These are phyloP conservation scores for Yamadazyma membranifaciens DNA, from an alignment of 1,139 yeast genomes.

Conservation along the genomic window DNA sequence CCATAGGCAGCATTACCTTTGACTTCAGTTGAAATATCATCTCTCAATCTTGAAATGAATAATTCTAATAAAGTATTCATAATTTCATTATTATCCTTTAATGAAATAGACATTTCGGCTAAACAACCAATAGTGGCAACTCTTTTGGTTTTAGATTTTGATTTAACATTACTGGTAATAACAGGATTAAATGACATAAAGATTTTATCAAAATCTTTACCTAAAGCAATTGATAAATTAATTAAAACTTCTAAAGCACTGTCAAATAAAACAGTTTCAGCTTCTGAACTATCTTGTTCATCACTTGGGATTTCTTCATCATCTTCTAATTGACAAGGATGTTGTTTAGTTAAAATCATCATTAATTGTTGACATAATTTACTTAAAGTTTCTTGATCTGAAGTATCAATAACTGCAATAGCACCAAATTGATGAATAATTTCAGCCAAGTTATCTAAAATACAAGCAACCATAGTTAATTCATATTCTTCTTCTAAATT, in stretches of 20 bases:
- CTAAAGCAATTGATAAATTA: conserved; percentile 70
- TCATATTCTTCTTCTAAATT: conserved; percentile 79
- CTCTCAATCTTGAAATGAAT: conserved; percentile 64
- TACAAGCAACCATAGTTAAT: conserved; percentile 72
- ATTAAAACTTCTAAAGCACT: conserved; percentile 84
- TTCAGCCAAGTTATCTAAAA: conserved; percentile 74
- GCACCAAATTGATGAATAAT: conserved; percentile 74
- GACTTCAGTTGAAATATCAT: conserved; percentile 83
- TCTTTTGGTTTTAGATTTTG: conserved; percentile 72
- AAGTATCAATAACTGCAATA: conserved; percentile 59
- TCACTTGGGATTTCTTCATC: conserved; percentile 54
- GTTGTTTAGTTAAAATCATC: conserved; percentile 74
- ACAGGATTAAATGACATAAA: conserved; percentile 73
- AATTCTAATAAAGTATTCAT: conserved; percentile 68
- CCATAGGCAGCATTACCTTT: conserved; percentile 97
- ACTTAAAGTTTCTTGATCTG: conserved; percentile 62
- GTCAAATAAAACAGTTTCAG: conserved; percentile 83
- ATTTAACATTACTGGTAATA: conserved; percentile 57
- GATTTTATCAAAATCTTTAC: conserved; percentile 69
- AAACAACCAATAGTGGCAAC: conserved; percentile 84
- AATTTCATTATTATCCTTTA: conserved; percentile 67
- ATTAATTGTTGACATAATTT: conserved; percentile 67
- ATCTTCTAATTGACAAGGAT: conserved; percentile 70
- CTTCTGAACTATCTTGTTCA: conserved; percentile 75
- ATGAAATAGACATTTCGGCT: conserved; percentile 82